A percentile compares a stretch with the other conserved stretches of the same genome.
phyloP scores from a whole-genome alignment of 192 early-diverging fungal genomes.

The Obelidium mucronatum region DNA sequence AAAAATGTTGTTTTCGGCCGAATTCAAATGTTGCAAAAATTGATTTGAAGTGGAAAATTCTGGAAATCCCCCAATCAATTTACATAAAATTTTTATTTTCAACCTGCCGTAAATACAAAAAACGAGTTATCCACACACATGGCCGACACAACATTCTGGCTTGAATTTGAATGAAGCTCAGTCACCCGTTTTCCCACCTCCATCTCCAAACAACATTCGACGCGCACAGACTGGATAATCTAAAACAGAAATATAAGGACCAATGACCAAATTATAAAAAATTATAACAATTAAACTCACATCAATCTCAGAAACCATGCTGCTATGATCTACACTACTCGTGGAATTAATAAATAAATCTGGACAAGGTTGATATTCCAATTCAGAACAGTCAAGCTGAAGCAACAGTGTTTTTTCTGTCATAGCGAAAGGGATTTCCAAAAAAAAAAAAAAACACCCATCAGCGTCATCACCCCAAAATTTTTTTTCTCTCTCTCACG shows the following conservation, averaged over 20 bases:
- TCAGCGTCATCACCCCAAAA: too few species aligned
- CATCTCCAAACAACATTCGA: neutral
- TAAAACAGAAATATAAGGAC: too few species aligned
- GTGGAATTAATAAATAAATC: neutral
- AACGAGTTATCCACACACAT: neutral
- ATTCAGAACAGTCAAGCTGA: neutral
- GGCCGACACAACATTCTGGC: neutral
- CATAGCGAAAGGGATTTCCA: too few species aligned
- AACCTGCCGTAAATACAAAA: neutral
- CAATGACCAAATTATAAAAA: too few species aligned
- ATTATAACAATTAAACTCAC: too few species aligned
- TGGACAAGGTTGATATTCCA: neutral
- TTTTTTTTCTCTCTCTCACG: too few species aligned
- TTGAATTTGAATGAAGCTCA: conserved; percentile 1
- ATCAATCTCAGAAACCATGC: neutral
- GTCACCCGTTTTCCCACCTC: neutral
- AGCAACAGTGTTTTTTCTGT: too few species aligned
- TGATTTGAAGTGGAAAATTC: neutral
- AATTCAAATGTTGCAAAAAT: too few species aligned
- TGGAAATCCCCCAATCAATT: neutral
- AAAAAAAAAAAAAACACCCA: too few species aligned
- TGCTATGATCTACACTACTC: neutral
- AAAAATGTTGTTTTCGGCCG: too few species aligned
- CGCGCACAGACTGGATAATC: neutral
- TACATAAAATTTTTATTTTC: neutral